Evolutionary conservation across 2,329 filamentous ascomycete species (phyloP).

Genomic region (Coniochaeta sp.): DNA sequence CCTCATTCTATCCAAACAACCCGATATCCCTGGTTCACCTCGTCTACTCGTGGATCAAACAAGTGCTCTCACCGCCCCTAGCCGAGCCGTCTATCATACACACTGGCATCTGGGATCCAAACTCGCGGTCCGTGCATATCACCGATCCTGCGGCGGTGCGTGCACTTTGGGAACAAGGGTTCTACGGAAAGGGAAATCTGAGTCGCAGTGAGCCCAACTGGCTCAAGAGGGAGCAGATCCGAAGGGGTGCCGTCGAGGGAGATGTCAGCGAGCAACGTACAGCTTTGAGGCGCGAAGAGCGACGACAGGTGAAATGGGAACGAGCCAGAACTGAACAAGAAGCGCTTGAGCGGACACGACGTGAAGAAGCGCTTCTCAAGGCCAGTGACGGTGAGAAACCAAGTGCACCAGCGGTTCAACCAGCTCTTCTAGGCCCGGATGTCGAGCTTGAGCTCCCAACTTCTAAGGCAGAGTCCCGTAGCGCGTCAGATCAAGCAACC

Average conservation of each 20-base stretch:
- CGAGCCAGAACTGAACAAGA: slow-evolving; percentile 82
- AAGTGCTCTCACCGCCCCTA: slow-evolving; percentile 59
- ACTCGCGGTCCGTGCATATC: slow-evolving; percentile 77
- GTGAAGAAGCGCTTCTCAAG: slow-evolving; percentile 33
- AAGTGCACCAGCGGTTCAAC: neutral
- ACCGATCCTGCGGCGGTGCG: slow-evolving; percentile 68
- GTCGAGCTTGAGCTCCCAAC: neutral
- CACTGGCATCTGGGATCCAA: slow-evolving; percentile 70
- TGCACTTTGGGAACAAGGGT: slow-evolving; percentile 91
- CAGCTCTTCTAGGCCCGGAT: neutral
- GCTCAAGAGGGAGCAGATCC: slow-evolving; percentile 74
- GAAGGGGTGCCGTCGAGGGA: slow-evolving; percentile 53
- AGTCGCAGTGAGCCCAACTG: slow-evolving; percentile 94
- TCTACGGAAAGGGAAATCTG: slow-evolving; percentile 89
- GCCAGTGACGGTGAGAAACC: neutral
- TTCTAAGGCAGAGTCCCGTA: neutral
- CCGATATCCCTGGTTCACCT: slow-evolving; percentile 81
- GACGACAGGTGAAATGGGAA: slow-evolving; percentile 81
- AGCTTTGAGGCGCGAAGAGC: slow-evolving; percentile 66
- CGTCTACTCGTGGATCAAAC: slow-evolving; percentile 67
- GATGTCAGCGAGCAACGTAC: slow-evolving; percentile 81
- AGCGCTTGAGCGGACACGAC: slow-evolving; percentile 63
- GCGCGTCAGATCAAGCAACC: neutral
- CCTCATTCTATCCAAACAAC: slow-evolving; percentile 84
- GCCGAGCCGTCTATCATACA: slow-evolving; percentile 59